Percentiles rank a stretch among this genome's conserved stretches.
Evolutionary conservation across 148 eudicot genomes (phyloP).

Genomic region (Amaranthus hypochondriacus): DNA sequence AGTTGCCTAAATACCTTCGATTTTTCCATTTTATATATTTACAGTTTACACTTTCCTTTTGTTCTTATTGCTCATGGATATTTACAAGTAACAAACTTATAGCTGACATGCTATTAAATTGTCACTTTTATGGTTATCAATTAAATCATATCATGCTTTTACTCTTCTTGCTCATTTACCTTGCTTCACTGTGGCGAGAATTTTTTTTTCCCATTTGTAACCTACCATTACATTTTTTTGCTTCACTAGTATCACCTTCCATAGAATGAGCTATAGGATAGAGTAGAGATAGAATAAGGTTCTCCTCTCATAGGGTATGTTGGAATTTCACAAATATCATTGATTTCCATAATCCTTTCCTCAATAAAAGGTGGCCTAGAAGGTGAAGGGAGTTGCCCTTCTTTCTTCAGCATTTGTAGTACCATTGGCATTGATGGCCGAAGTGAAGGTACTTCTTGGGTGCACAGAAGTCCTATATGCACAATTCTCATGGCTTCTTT

Average conservation of each 20-base stretch:
- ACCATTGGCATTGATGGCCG: conserved; percentile 55
- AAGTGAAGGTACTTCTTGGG: conserved; percentile 46
- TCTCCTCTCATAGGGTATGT: conserved; percentile 7
- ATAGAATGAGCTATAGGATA: neutral
- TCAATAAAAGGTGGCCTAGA: conserved; percentile 49
- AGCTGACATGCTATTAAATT: neutral
- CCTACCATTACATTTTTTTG: neutral
- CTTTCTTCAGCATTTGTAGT: conserved; percentile 46
- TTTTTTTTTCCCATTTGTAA: neutral
- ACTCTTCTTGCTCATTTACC: neutral
- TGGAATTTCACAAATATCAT: conserved; percentile 4
- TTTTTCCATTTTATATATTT: too few species aligned
- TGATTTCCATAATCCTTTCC: conserved; percentile 39
- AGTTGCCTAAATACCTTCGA: too few species aligned
- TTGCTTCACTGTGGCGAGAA: neutral
- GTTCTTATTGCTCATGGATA: neutral
- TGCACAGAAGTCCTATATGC: conserved; percentile 57
- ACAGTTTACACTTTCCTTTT: neutral
- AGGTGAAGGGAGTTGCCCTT: conserved; percentile 46
- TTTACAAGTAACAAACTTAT: neutral
- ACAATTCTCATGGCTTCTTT: conserved; percentile 38
- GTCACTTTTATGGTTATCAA: neutral
- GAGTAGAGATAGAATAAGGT: conserved; percentile 10
- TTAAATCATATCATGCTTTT: neutral
- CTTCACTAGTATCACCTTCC: neutral